Evolutionary conservation across 768 basidiomycete genomes (phyloP), one percentile per base, ranked within the genome.

Genomic region (Suillus brevipes): DNA sequence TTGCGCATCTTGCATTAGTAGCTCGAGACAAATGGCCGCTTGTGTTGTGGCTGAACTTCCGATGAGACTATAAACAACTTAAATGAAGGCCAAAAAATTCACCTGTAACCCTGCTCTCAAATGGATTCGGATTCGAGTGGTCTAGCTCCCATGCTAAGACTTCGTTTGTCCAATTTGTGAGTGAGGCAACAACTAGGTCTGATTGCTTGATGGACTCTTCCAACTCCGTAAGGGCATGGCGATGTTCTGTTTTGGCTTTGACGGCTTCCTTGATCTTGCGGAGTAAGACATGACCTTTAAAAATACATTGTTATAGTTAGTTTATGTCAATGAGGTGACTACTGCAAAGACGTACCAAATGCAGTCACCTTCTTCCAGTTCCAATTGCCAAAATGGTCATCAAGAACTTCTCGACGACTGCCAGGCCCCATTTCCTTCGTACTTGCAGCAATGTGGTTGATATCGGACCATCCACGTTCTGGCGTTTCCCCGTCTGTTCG

Each of bases 401-500:
- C 76, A 23, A 82, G 67, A 1, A 76, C 71, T 13, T 80, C 78
- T 14, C 69, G 70, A 1, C 78, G 34, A 60, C 74, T 63, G 52
- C 75, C 64, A 0, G 75, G 72, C 0, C 72, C 78, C 78, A 79
- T 81, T 61, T 79, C 79, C 12, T 70, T 63, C 6, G 74, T 75
- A 67, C 76, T 78, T 0, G 71, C 50, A 0, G 74, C 74, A 1
- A 74, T 62, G 0, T 68, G 62, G 65, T 79, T 79, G 25, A 71
- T 71, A 37, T 69, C 61, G 1, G 78, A 59, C 81, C 81, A 83
- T 1, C 59, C 65, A 1, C 68, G 68, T 61, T 83, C 82, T 3
- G 80, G 68, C 1, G 69, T 75, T 62, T 82, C 78, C 0, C 79
- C 77, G 66, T 80, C 78, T 1, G 70, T 73, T 5, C 72, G 68